These are phyloP conservation scores for Syzygium syzygioides DNA, from an alignment of 441 rosid genomes.

Conservation along the genomic window DNA sequence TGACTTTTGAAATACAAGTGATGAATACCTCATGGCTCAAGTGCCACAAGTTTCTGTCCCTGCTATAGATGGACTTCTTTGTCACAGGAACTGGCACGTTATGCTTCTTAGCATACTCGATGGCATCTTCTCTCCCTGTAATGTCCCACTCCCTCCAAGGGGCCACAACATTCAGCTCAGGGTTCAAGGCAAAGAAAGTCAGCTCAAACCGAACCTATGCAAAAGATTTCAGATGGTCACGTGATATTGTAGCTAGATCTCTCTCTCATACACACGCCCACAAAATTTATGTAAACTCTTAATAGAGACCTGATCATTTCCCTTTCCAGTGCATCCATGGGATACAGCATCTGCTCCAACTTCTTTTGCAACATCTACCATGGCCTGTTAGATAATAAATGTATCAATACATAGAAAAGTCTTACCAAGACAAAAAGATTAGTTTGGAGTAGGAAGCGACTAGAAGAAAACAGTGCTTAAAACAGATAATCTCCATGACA, in stretches of 20 bases:
- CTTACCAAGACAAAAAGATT: not conserved
- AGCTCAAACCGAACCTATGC: slow-evolving; percentile 91
- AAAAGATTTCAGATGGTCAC: slow-evolving; percentile 2
- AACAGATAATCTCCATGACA: not conserved
- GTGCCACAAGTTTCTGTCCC: slow-evolving; percentile 96
- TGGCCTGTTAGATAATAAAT: slow-evolving; percentile 47
- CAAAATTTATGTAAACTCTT: not conserved
- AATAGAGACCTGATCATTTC: slow-evolving; percentile 77
- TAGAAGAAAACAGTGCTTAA: not conserved
- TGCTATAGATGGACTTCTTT: slow-evolving; percentile 90
- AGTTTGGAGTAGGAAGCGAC: not conserved
- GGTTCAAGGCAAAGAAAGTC: slow-evolving; percentile 88
- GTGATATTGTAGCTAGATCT: not conserved
- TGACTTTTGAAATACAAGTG: not conserved
- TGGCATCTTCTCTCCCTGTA: slow-evolving; percentile 88
- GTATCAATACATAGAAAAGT: not conserved
- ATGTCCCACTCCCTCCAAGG: slow-evolving; percentile 99
- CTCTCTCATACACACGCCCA: not conserved
- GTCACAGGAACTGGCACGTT: slow-evolving; percentile 90
- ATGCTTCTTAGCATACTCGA: slow-evolving; percentile 93
- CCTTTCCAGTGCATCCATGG: slow-evolving; percentile 98
- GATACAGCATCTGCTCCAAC: slow-evolving; percentile 97
- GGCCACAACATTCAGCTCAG: slow-evolving; percentile 85
- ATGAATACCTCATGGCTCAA: slow-evolving; percentile 78
- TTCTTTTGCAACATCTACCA: slow-evolving; percentile 95